phyloP scores from a whole-genome alignment of 164 flowering plant genomes.

The Amborella trichopoda region DNA sequence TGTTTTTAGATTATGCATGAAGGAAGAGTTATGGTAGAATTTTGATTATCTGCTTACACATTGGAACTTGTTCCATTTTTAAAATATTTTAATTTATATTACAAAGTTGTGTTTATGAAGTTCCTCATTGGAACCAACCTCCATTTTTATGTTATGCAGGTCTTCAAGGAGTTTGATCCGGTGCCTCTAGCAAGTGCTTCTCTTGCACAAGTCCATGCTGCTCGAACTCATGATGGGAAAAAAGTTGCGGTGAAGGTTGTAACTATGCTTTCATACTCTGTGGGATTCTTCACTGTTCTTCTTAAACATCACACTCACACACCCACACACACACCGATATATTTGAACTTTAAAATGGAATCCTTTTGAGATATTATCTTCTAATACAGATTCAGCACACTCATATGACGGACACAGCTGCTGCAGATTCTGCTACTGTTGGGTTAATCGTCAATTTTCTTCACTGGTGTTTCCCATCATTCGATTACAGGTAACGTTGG shows the following conservation, averaged over 20 bases:
- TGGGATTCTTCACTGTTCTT: not conserved
- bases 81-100: too few relatives aligned
- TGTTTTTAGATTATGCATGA: too few relatives aligned
- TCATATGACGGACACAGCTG: slow-evolving; percentile 97
- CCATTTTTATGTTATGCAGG: slow-evolving; percentile 21
- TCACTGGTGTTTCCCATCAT: slow-evolving; percentile 66
- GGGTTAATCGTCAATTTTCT: slow-evolving; percentile 66
- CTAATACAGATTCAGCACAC: slow-evolving; percentile 84
- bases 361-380: too few relatives aligned
- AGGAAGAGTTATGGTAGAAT: too few relatives aligned
- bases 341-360: not conserved
- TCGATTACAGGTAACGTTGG: slow-evolving; percentile 78
- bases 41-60: too few relatives aligned
- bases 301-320: too few relatives aligned
- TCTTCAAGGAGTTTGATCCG: slow-evolving; percentile 71
- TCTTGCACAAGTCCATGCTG: slow-evolving; percentile 96
- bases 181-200: slow-evolving; percentile 97
- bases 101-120: too few relatives aligned
- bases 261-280: not conserved
- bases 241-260: slow-evolving; percentile 97
- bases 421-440: slow-evolving; percentile 85
- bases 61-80: too few relatives aligned
- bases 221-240: slow-evolving; percentile 67
- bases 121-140: too few relatives aligned
- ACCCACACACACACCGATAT: not conserved